phyloP scores from a whole-genome alignment of 768 basidiomycete genomes.

The Strobilomyces echinocephalus region DNA sequence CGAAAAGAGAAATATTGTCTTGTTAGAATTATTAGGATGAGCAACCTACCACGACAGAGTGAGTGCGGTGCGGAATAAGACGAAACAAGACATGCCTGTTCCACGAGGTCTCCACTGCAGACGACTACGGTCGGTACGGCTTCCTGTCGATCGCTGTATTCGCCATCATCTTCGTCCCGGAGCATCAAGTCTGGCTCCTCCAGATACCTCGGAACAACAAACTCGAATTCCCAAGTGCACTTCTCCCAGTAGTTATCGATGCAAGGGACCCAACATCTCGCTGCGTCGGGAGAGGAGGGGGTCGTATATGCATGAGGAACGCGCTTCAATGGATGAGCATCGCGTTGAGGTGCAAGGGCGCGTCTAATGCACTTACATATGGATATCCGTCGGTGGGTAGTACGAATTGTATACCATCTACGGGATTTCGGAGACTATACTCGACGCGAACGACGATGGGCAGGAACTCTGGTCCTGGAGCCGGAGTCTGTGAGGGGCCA shows the following conservation, averaged over 20 bases:
- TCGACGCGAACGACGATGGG: slow-evolving; percentile 72
- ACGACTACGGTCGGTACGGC: slow-evolving; percentile 79
- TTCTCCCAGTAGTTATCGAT: slow-evolving; percentile 93
- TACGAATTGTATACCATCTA: slow-evolving; percentile 82
- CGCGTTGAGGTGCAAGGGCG: not conserved
- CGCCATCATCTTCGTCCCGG: slow-evolving; percentile 39
- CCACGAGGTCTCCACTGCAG: slow-evolving; percentile 91
- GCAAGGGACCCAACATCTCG: slow-evolving; percentile 99
- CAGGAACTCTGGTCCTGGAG: slow-evolving; percentile 58
- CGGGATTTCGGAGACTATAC: slow-evolving; percentile 78
- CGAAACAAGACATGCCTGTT: slow-evolving; percentile 60
- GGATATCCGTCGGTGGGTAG: slow-evolving; percentile 78
- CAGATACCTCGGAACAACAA: slow-evolving; percentile 82
- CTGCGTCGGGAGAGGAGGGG: slow-evolving; percentile 81
- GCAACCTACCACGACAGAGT: slow-evolving; percentile 56
- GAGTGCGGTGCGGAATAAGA: slow-evolving; percentile 3
- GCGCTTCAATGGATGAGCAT: slow-evolving; percentile 47
- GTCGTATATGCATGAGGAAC: slow-evolving; percentile 92
- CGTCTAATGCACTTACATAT: slow-evolving; percentile 52
- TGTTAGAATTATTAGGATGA: slow-evolving; percentile 89
- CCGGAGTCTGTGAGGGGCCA: slow-evolving; percentile 34
- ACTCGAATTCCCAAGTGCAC: slow-evolving; percentile 98
- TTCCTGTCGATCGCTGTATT: slow-evolving; percentile 47
- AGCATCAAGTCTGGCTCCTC: slow-evolving; percentile 45
- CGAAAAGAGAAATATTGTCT: slow-evolving; percentile 90